phyloP scores from a whole-genome alignment of 768 basidiomycete species.

The Naematelia encephala region DNA sequence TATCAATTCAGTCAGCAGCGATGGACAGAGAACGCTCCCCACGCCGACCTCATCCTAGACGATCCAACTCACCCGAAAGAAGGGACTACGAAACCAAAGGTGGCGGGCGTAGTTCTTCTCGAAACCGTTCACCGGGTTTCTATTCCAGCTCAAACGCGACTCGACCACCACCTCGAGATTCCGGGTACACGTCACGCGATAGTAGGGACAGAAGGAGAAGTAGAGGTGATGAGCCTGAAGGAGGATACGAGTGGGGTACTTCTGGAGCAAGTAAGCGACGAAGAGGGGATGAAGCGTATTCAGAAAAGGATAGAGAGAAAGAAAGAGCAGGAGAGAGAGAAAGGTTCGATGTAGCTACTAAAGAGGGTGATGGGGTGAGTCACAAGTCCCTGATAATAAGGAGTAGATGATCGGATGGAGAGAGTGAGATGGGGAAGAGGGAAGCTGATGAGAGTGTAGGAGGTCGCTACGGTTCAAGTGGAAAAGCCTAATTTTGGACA shows the following conservation, averaged over 20 bases:
- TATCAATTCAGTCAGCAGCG: not conserved
- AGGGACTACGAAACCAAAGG: slow-evolving; percentile 29
- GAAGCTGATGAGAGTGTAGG: slow-evolving; percentile 22
- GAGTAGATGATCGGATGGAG: not conserved
- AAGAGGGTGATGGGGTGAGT: slow-evolving; percentile 22
- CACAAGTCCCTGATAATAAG: slow-evolving; percentile 9
- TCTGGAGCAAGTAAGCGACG: slow-evolving; percentile 20
- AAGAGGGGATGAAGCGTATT: slow-evolving; percentile 30
- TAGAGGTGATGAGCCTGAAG: slow-evolving; percentile 18
- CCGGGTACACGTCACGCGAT: not conserved
- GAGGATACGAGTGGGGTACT: slow-evolving; percentile 29
- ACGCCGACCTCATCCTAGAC: not conserved
- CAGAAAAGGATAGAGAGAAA: slow-evolving; percentile 41
- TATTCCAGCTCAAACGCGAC: slow-evolving; percentile 2
- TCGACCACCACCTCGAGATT: slow-evolving; percentile 1
- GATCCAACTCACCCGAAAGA: slow-evolving; percentile 25
- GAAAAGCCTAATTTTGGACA: slow-evolving; percentile 83
- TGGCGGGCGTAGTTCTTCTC: slow-evolving; percentile 27
- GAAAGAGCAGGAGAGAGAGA: slow-evolving; percentile 45
- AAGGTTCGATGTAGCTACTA: slow-evolving; percentile 36
- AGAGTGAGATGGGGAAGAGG: not conserved
- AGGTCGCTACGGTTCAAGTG: slow-evolving; percentile 55
- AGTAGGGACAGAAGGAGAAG: slow-evolving; percentile 1
- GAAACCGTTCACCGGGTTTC: slow-evolving; percentile 20
- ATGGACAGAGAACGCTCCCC: not conserved